Conservation (phyloP, 2,329 filamentous ascomycete species). For the Aspergillus clavatus region DNA sequence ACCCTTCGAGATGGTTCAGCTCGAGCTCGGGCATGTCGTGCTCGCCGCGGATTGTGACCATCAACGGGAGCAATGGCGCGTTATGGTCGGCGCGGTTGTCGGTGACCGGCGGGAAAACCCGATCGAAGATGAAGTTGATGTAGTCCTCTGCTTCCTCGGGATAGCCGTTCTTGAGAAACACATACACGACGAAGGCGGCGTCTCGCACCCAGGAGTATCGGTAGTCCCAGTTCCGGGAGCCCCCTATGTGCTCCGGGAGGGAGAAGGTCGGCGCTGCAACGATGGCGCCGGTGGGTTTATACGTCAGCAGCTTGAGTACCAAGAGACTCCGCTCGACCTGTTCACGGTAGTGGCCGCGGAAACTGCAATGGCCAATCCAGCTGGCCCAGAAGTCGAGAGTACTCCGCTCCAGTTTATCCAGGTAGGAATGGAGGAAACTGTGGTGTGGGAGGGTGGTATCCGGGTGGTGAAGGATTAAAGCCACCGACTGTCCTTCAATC, state of each 20-base stretch:
- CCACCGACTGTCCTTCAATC: too few species aligned
- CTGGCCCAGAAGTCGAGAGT: slow-evolving; percentile 69
- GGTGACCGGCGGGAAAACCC: slow-evolving; percentile 52
- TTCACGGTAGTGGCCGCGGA: slow-evolving; percentile 68
- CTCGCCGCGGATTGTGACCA: slow-evolving; percentile 73
- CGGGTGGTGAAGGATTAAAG: slow-evolving; percentile 49
- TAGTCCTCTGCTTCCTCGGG: slow-evolving; percentile 71
- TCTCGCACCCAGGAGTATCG: slow-evolving; percentile 71
- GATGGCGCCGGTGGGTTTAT: slow-evolving; percentile 73
- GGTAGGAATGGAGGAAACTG: too few species aligned
- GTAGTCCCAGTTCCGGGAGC: slow-evolving; percentile 50
- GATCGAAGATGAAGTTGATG: slow-evolving; percentile 71
- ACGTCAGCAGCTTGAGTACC: slow-evolving; percentile 71
- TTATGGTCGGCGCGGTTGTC: slow-evolving; percentile 51
- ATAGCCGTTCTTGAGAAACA: slow-evolving; percentile 71
- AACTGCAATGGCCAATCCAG: slow-evolving; percentile 67
- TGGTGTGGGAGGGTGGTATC: too few species aligned
- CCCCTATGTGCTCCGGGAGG: slow-evolving; percentile 68
- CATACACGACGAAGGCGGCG: slow-evolving; percentile 71
- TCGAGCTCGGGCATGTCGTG: slow-evolving; percentile 69
- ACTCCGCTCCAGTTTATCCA: slow-evolving; percentile 63
- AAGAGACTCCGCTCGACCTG: slow-evolving; percentile 66
- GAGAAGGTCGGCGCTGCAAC: slow-evolving; percentile 73
- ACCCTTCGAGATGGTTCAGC: slow-evolving; percentile 66
- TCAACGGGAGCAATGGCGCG: slow-evolving; percentile 63